Evolutionary conservation across 169 alveolate species (phyloP).

Genomic region (Babesia ovata): DNA sequence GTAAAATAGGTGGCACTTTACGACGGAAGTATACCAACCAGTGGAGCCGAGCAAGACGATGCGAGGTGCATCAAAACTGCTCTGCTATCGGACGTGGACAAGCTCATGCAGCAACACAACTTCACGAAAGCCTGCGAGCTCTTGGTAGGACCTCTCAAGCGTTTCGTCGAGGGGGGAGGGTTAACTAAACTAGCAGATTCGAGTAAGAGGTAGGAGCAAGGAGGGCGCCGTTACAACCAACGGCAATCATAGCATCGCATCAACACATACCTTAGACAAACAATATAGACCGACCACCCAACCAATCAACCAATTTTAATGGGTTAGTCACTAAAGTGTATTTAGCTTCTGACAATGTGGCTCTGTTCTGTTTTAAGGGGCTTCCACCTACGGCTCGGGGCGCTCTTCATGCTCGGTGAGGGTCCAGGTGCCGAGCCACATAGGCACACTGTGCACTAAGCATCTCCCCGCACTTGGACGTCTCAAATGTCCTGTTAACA

Average conservation of each 20-base stretch:
- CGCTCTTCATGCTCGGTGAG: no score
- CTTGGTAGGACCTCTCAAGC: slow-evolving; percentile 26
- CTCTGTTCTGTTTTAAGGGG: no score
- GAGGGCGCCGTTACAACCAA: neutral
- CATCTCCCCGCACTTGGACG: no score
- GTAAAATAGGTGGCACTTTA: slow-evolving; percentile 26
- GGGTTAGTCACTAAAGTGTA: neutral
- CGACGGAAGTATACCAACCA: neutral
- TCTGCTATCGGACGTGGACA: slow-evolving; percentile 13
- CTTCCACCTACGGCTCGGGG: no score
- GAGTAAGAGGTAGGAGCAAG: neutral
- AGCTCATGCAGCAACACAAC: slow-evolving; percentile 13
- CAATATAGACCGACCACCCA: neutral
- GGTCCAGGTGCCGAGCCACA: no score
- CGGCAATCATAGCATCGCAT: slow-evolving; percentile 1
- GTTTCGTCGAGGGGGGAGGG: slow-evolving; percentile 29
- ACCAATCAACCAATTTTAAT: neutral
- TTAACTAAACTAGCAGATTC: slow-evolving; percentile 16
- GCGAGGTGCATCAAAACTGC: slow-evolving; percentile 18
- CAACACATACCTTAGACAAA: neutral
- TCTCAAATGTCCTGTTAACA: no score
- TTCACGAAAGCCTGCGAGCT: slow-evolving; percentile 39
- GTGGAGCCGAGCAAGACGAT: neutral
- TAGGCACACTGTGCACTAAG: no score
- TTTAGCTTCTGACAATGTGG: no score